Evolutionary conservation across 805 yeast genomes (phyloP).

Genomic region (Starmerella sirachaensis): DNA sequence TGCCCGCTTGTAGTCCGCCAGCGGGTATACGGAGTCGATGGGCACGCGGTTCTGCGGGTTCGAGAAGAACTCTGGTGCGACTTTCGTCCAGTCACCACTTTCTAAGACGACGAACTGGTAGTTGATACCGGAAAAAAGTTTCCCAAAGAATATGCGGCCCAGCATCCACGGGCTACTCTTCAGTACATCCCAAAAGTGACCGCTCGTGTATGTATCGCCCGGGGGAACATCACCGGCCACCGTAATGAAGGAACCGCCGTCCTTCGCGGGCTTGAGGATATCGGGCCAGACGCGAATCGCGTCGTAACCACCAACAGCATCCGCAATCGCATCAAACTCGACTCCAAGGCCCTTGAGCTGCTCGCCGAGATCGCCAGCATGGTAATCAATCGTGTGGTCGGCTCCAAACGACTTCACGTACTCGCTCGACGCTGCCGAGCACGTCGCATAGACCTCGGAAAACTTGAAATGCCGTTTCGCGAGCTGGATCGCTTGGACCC

Average conservation of each 20-base stretch:
- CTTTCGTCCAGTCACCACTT: constrained; percentile 31
- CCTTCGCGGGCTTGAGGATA: constrained; percentile 30
- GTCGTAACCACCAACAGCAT: constrained; percentile 49
- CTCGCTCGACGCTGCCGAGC: constrained; percentile 39
- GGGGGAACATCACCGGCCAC: constrained; percentile 1
- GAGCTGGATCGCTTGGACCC: constrained; percentile 43
- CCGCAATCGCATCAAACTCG: constrained; percentile 48
- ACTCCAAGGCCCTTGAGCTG: constrained; percentile 1
- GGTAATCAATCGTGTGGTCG: constrained; percentile 31
- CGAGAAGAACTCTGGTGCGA: constrained; percentile 37
- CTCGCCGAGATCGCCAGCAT: constrained; percentile 2
- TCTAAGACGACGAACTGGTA: constrained; percentile 18
- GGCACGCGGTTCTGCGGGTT: constrained; percentile 35
- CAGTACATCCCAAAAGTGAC: constrained; percentile 3
- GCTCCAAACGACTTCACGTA: constrained; percentile 44
- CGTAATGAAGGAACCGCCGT: constrained; percentile 3
- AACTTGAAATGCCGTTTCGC: constrained; percentile 40
- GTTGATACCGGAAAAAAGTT: constrained; percentile 24
- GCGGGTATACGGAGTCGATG: constrained; percentile 43
- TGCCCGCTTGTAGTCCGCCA: constrained; percentile 42
- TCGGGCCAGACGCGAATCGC: constrained; percentile 35
- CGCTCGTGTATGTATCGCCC: neutral
- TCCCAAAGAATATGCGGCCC: constrained; percentile 25
- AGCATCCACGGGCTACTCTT: constrained; percentile 18
- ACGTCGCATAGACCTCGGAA: constrained; percentile 43